phyloP scores from a whole-genome alignment of 805 yeast species.

The Starmerella cellae region DNA sequence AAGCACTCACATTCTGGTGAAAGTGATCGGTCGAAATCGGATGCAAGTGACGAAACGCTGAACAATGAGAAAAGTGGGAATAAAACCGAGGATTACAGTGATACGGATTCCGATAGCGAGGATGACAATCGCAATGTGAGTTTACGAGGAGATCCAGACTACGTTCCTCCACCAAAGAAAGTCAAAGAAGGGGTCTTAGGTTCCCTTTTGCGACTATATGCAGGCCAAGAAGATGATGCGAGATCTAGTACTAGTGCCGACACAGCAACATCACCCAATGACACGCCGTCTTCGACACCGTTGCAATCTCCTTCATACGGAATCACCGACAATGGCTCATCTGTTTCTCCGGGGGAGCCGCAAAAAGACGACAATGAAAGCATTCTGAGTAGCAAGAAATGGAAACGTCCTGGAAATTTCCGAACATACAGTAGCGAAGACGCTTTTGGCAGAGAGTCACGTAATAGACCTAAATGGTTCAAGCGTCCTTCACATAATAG shows the following conservation, averaged over 20 bases:
- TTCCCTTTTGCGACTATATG: constrained; percentile 56
- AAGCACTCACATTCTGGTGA: neutral
- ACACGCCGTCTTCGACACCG: constrained; percentile 8
- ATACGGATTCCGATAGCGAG: constrained; percentile 11
- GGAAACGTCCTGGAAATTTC: constrained; percentile 18
- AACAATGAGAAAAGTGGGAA: constrained; percentile 2
- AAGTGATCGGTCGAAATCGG: neutral
- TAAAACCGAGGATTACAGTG: constrained; percentile 2
- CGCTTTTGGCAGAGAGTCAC: constrained; percentile 9
- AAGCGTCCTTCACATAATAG: constrained; percentile 20
- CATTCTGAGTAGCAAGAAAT: constrained; percentile 1
- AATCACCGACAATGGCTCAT: neutral
- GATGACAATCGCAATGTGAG: constrained; percentile 19
- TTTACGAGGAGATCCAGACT: constrained; percentile 29
- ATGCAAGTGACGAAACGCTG: constrained; percentile 1
- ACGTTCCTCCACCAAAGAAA: constrained; percentile 46
- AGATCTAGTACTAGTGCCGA: constrained; percentile 5
- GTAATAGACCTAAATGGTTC: constrained; percentile 25
- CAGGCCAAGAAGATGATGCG: constrained; percentile 22
- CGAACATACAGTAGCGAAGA: constrained; percentile 20
- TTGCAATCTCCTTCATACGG: constrained; percentile 4
- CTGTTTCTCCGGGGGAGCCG: neutral
- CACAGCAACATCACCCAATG: constrained; percentile 5
- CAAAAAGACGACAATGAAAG: neutral
- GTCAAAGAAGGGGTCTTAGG: constrained; percentile 82